Conservation (phyloP, 2,329 filamentous ascomycete genomes). For the Alternaria gaisen region DNA sequence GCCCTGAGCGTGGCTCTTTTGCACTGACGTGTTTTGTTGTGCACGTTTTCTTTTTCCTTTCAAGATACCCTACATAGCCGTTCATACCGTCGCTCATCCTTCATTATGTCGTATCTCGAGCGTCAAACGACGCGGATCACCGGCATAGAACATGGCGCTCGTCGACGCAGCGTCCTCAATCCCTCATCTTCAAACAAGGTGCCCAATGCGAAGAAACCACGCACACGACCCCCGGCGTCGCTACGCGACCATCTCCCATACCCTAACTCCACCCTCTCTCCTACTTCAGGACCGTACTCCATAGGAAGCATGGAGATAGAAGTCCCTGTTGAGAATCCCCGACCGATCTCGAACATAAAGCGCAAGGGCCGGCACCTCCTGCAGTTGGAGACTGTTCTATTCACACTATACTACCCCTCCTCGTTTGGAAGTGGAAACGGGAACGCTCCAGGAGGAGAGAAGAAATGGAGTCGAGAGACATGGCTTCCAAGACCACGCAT, state of each 20-base stretch:
- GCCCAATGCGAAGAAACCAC: conserved; percentile 58
- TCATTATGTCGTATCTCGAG: conserved; percentile 39
- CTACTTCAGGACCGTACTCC: conserved; percentile 63
- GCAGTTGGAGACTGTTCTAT: conserved; percentile 67
- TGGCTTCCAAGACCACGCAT: conserved; percentile 69
- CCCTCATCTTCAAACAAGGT: conserved; percentile 39
- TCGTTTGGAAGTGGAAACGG: conserved; percentile 55
- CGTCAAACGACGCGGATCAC: conserved; percentile 43
- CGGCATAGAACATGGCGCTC: conserved; percentile 28
- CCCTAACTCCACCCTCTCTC: conserved; percentile 56
- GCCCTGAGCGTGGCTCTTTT: conserved; percentile 3
- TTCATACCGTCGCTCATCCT: not conserved
- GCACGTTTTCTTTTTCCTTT: conserved; percentile 7
- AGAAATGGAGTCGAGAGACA: conserved; percentile 63
- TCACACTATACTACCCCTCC: conserved; percentile 72
- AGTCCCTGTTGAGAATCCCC: conserved; percentile 59
- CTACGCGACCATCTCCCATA: conserved; percentile 60
- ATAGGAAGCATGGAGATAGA: conserved; percentile 63
- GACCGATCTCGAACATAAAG: conserved; percentile 61
- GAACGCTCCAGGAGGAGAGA: conserved; percentile 51
- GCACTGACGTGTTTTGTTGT: not conserved
- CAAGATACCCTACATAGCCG: conserved; percentile 6
- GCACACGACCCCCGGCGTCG: conserved; percentile 57
- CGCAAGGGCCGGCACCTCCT: conserved; percentile 59
- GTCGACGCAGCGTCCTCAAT: conserved; percentile 28